phyloP scores from a whole-genome alignment of 805 yeast species.

The Saccharomycopsis sp. region DNA sequence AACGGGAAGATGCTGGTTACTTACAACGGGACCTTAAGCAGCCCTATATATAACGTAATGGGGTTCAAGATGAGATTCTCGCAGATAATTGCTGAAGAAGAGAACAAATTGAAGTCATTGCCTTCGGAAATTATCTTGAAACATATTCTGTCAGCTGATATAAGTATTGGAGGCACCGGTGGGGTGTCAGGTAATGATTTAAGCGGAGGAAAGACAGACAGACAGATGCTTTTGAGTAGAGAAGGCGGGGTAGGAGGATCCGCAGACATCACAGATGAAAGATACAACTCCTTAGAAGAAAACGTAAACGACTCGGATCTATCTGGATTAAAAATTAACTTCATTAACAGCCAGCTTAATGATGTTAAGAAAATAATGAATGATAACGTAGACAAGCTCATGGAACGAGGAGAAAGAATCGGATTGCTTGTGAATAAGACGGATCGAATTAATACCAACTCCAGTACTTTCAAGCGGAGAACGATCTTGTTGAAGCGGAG shows the following conservation, averaged over 20 bases:
- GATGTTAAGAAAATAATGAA: slow-evolving; percentile 65
- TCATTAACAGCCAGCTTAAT: slow-evolving; percentile 41
- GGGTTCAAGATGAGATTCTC: slow-evolving; percentile 13
- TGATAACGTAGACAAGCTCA: slow-evolving; percentile 61
- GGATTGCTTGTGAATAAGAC: slow-evolving; percentile 64
- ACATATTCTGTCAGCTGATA: slow-evolving; percentile 41
- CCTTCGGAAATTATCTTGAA: slow-evolving; percentile 26
- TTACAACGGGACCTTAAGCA: background rate
- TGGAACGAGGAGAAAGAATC: slow-evolving; percentile 66
- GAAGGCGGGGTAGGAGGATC: background rate
- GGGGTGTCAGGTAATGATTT: slow-evolving; percentile 33
- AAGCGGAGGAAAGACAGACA: slow-evolving; percentile 24
- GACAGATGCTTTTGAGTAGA: slow-evolving; percentile 30
- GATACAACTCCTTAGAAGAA: background rate
- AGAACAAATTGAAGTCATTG: slow-evolving; percentile 5
- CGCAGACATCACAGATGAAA: background rate
- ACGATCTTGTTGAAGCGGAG: slow-evolving; percentile 51
- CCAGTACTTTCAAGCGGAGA: slow-evolving; percentile 56
- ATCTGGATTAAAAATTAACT: slow-evolving; percentile 10
- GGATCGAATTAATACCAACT: slow-evolving; percentile 52
- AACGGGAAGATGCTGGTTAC: slow-evolving; percentile 1
- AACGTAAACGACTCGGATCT: slow-evolving; percentile 3
- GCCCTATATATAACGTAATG: background rate
- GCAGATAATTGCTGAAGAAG: slow-evolving; percentile 10
- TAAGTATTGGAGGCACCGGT: slow-evolving; percentile 46